Base-by-base conservation (phyloP, 495 filamentous ascomycete genomes). In the Lepraria neglecta region DNA sequence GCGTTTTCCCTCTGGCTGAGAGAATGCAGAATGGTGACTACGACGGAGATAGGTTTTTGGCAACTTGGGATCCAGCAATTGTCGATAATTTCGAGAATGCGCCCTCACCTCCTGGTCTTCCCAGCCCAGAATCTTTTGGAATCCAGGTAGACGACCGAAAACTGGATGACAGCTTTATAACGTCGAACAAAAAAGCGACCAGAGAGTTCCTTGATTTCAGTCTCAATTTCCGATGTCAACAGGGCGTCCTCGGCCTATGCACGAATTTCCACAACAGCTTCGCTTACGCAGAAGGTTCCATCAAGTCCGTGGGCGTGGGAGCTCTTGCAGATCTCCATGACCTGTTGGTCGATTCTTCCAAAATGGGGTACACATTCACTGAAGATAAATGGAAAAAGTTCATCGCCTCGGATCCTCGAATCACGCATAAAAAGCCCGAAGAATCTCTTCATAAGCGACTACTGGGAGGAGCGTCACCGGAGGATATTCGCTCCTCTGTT, bases 111-210 rank as follows among this genome's bases (percentile, higher is more conserved):
- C 44, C 44, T 46, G 6, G 44, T 46, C 44, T 46, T 46, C 44
- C 17, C 17, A 21, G 3, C 44, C 44, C 44, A 46, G 17, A 46
- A 46, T 46, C 44, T 46, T 46, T 46, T 19, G 44, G 44, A 14
- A 46, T 46, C 17, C 44, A 46, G 9, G 17, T 46, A 46, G 44
- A 46, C 17, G 17, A 46, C 44, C 17, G 44, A 4, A 46, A 19
- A 46, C 44, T 46, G 17, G 44, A 46, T 46, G 14, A 46, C 44
- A 46, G 44, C 44, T 46, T 46, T 46, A 46, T 17, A 17, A n/a
- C 19, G 15, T 46, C 44, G 44, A 46, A 46, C 17, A 21, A 46
- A 46, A 46, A 46, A 10, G 44, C 44, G 6, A 21, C n/a, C 17
- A 46, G 44, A 24, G 44, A 46, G 5, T 46, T 46, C 4, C 44